Percentiles rank a stretch among this genome's conserved stretches.
phyloP scores from a whole-genome alignment of 805 yeast species.

The Myxozyma mucilagina region DNA sequence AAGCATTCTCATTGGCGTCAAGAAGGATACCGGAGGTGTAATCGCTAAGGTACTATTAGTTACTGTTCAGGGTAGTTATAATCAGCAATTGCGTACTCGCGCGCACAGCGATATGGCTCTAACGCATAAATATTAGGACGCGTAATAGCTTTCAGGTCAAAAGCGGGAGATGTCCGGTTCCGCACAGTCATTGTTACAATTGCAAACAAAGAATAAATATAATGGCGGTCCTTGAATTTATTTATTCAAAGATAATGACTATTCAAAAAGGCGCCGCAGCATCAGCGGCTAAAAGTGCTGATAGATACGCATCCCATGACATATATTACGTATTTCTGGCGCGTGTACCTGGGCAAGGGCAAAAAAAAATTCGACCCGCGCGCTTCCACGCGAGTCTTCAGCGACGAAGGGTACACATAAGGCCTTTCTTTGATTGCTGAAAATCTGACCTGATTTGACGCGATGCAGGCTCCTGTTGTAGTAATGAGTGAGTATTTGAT shows the following conservation, averaged over 20 bases:
- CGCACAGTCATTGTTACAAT: conserved; percentile 19
- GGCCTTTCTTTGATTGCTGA: background rate
- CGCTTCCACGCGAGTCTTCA: conserved; percentile 13
- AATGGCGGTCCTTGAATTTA: background rate
- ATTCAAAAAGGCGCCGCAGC: background rate
- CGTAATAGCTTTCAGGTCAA: conserved; percentile 50
- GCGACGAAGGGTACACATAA: background rate
- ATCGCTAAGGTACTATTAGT: conserved; percentile 47
- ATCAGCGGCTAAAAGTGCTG: background rate
- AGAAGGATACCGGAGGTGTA: conserved; percentile 82
- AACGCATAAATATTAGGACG: conserved; percentile 82
- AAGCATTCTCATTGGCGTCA: conserved; percentile 96
- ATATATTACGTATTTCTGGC: background rate
- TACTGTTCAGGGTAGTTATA: background rate
- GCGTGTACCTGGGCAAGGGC: conserved; percentile 6
- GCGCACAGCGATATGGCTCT: conserved; percentile 93
- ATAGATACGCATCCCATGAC: conserved; percentile 1
- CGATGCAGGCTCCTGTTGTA: conserved; percentile 82
- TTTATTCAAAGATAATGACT: background rate
- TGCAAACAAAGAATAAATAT: background rate
- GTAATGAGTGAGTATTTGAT: conserved; percentile 54
- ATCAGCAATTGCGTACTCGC: conserved; percentile 54
- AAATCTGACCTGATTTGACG: background rate
- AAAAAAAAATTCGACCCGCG: conserved; percentile 11
- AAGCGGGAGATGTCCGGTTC: conserved; percentile 27